Evolutionary conservation across 2,329 filamentous ascomycete genomes (phyloP).

Genomic region (Neurospora sp.): DNA sequence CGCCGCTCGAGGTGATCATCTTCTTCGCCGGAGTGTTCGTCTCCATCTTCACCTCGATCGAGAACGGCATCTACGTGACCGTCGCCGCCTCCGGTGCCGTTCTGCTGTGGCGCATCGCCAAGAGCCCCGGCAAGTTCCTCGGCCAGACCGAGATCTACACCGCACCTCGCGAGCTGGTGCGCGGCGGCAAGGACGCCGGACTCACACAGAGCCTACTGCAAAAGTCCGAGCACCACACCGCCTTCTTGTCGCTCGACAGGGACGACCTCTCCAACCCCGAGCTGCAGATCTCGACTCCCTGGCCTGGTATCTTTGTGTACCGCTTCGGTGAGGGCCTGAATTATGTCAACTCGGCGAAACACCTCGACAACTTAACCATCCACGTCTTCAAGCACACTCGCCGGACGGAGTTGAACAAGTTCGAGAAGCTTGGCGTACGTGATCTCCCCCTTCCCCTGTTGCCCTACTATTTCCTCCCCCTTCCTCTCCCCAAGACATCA

Average conservation of each 20-base stretch:
- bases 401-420: constrained; percentile 29
- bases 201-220: constrained; percentile 8
- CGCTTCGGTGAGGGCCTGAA: constrained; percentile 42
- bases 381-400: constrained; percentile 31
- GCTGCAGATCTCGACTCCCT: constrained; percentile 31
- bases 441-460: not conserved
- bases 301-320: constrained; percentile 43
- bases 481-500: not conserved
- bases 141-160: constrained; percentile 25
- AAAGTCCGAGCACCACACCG: constrained; percentile 18
- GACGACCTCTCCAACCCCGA: constrained; percentile 36
- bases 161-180: constrained; percentile 8
- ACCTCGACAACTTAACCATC: constrained; percentile 32
- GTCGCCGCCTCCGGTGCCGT: constrained; percentile 32
- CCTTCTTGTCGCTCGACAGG: constrained; percentile 32
- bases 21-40: constrained; percentile 64
- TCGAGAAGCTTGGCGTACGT: constrained; percentile 22
- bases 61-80: constrained; percentile 41
- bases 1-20: constrained; percentile 63
- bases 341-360: constrained; percentile 40
- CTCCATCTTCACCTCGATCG: constrained; percentile 39
- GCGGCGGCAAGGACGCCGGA: not conserved
- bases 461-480: not conserved
- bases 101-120: constrained; percentile 35
- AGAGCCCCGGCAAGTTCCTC: constrained; percentile 37